Evolutionary conservation across 345 rosid genomes (phyloP).

Genomic region (Linum usitatissimum): DNA sequence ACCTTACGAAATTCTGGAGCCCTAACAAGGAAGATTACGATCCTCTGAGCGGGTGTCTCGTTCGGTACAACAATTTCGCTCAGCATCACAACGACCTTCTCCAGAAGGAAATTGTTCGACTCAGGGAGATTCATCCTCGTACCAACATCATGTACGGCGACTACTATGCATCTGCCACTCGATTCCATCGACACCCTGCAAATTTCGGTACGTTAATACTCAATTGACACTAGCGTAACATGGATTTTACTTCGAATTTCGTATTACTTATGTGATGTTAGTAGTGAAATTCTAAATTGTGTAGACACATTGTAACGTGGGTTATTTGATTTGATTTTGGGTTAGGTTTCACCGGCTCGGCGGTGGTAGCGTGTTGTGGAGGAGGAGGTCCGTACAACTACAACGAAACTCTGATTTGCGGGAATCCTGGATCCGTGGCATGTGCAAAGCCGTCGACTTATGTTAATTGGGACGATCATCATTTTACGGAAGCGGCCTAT

Average conservation of each 20-base stretch:
- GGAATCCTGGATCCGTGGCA: conserved; percentile 36
- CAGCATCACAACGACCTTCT: conserved; percentile 41
- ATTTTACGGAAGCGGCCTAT: conserved; percentile 32
- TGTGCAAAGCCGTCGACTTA: conserved; percentile 35
- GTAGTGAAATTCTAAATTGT: too few relatives aligned
- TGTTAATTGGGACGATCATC: conserved; percentile 69
- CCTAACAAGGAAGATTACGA: conserved; percentile 29
- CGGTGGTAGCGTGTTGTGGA: conserved; percentile 49
- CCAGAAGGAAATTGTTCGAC: conserved; percentile 22
- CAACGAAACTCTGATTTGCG: conserved; percentile 39
- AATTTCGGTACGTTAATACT: conserved; percentile 29
- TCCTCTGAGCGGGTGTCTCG: conserved; percentile 34
- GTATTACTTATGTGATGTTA: too few relatives aligned
- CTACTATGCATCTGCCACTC: conserved; percentile 11
- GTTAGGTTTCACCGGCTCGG: conserved; percentile 34
- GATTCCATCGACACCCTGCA: conserved; percentile 24
- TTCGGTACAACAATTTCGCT: conserved; percentile 35
- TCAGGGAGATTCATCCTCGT: conserved; percentile 38
- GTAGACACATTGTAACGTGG: too few relatives aligned
- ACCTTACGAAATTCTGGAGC: conserved; percentile 37
- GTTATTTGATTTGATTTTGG: neutral
- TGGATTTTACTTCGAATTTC: too few relatives aligned
- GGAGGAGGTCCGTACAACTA: conserved; percentile 59
- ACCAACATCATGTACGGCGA: conserved; percentile 23
- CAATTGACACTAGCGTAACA: too few relatives aligned